A percentile compares a stretch with the other conserved stretches of the same genome.
phyloP scores from a whole-genome alignment of 371 early-diverging fungal genomes.

The Umbelopsis sp. region DNA sequence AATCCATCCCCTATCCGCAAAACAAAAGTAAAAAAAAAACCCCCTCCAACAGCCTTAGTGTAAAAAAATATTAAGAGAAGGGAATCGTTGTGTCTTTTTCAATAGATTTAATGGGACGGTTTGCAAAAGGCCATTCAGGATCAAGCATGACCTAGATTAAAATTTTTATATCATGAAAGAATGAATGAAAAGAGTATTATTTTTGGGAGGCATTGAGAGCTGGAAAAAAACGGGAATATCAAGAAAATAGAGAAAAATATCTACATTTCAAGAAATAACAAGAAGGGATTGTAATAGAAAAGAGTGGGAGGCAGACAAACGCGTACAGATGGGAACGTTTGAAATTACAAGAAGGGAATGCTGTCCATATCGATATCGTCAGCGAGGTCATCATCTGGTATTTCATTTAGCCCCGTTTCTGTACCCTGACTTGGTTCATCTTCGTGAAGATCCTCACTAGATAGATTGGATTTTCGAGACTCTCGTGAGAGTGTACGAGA shows the following conservation, averaged over 20 bases:
- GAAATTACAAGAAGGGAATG: slow-evolving; percentile 51
- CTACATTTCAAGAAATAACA: slow-evolving; percentile 5
- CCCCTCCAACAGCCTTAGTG: too few species aligned
- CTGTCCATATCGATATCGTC: slow-evolving; percentile 58
- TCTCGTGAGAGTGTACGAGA: slow-evolving; percentile 1
- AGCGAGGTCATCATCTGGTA: slow-evolving; percentile 43
- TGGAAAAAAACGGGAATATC: not conserved
- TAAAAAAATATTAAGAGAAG: too few species aligned
- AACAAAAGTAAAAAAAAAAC: not conserved
- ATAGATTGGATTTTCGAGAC: not conserved
- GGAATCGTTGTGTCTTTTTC: too few species aligned
- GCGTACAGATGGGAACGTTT: not conserved
- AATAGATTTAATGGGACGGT: too few species aligned
- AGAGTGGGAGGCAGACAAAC: not conserved
- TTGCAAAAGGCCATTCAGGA: too few species aligned
- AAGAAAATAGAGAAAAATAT: slow-evolving; percentile 5
- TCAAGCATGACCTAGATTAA: too few species aligned
- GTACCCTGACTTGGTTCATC: slow-evolving; percentile 29
- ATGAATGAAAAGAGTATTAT: too few species aligned
- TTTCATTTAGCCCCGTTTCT: slow-evolving; percentile 38
- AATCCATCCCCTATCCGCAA: not conserved
- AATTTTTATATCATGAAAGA: too few species aligned
- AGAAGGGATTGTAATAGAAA: not conserved
- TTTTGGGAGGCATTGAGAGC: slow-evolving; percentile 6
- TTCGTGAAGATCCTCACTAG: slow-evolving; percentile 22